Evolutionary conservation across 1,139 yeast genomes (phyloP), one percentile per base, ranked within the genome.

Genomic region (Taiozyma onychis): DNA sequence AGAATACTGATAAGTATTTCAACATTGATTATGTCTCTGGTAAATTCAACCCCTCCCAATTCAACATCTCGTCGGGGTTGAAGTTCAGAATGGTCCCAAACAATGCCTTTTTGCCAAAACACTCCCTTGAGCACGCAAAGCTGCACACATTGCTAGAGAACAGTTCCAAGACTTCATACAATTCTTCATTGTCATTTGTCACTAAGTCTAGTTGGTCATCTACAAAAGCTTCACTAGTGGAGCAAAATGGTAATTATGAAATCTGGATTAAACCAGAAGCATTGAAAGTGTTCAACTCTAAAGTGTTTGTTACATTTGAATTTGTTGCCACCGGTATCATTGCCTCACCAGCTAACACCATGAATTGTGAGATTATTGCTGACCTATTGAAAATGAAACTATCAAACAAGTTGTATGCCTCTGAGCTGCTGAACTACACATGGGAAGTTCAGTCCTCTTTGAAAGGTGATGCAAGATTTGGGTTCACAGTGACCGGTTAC

Each of bases 381-480:
- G 80, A 77, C 48, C 46, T 79, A 3, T 54, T 81, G 7, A 77
- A 73, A n/a, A 54, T 61, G 2, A 57, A 63, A 9, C 60, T 82
- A 1, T 63, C 71, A n/a, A 61, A 66, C 2, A 56, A 56, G 4
- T 57, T 85, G 3, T 83, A 83, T 59, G 72, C 75, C 0, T 73
- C 83, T 0, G 78, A 81, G 51, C 59, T 71, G 26, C 54, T 81
- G 13, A 79, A 81, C 3, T 81, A 73, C 57, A 66, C 77, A 1
- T 84, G 84, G 78, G 80, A 77, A 22, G 53, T 83, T 0, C 70
- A 65, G 41, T 76, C 88, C 0, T 76, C 83, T 4, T 55, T 69
- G 24, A 74, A 75, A 52, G 81, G 83, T 8, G 77, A 74, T 44
- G 71, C 74, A 1, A 74, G 82, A 6, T 60, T 84, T 8, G 64